Evolutionary conservation across 1,284 basidiomycete genomes (phyloP), one percentile per base, ranked within the genome.

Genomic region (Malassezia vespertilionis): DNA sequence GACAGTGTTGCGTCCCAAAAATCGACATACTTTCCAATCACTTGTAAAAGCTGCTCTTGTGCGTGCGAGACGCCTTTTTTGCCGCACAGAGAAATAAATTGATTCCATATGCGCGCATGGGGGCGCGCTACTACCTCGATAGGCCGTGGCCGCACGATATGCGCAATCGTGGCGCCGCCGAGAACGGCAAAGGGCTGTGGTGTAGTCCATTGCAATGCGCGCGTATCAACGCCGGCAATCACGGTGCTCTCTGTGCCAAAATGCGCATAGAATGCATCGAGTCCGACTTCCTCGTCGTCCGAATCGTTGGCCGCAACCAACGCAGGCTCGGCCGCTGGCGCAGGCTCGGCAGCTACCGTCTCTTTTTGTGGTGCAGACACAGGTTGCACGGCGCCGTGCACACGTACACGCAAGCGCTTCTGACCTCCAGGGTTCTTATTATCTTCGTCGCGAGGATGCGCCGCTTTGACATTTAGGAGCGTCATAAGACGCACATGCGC

Each of bases 381-480:
- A 12, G 18, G 34, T n/a, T 22, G 18, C 23, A n/a, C 23, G 20
- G n/a, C n/a, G n/a, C n/a, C n/a, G n/a, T n/a, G n/a, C n/a, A n/a
- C n/a, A n/a, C n/a, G n/a, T 2, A 44, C 36, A 14, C 32, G 34
- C 33, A 27, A 23, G 14, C 46, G 46, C 32, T 43, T 35, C 2
- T 27, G 28, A 21, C 24, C 15, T 12, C 12, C 27, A 10, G 24
- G 12, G 17, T n/a, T 12, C 12, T n/a, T 26, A 5, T 40, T 46
- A 26, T 54, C 55, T 20, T 40, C 24, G 5, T 22, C 14, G 18
- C 48, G 42, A 12, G 36, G 48, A 15, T 39, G 37, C 17, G 75
- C 79, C 0, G 88, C 85, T 38, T 85, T 86, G 2, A 95, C 86
- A 71, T 99, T 97, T 23, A 97, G 77, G 1, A 97, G 79, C 0